These are phyloP conservation scores for Jamesozyma lodderae DNA, from an alignment of 805 yeast species.

Conservation along the genomic window DNA sequence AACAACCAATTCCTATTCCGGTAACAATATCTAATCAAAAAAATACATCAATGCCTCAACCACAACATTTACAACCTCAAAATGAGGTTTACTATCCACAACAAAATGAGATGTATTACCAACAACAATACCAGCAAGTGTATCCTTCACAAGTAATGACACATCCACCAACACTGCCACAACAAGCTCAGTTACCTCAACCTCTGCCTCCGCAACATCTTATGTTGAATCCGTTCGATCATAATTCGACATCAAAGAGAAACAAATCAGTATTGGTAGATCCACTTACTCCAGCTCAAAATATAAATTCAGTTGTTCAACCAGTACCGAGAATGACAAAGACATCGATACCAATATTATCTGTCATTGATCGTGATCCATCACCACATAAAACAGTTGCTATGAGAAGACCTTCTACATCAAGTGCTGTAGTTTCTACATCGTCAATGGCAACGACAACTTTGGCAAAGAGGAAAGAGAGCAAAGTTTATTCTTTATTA, in stretches of 20 bases:
- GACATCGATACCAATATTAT: neutral
- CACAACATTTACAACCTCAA: neutral
- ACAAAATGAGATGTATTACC: no score
- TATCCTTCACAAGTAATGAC: no score
- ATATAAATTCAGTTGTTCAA: neutral
- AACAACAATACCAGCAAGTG: no score
- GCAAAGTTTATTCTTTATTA: slow-evolving; percentile 17
- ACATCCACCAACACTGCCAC: slow-evolving; percentile 36
- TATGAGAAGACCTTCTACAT: neutral
- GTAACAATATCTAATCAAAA: neutral
- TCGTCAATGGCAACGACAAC: slow-evolving; percentile 7
- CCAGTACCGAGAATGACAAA: neutral
- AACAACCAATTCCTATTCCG: neutral
- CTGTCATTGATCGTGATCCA: neutral
- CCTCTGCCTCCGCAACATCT: no score
- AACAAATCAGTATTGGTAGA: slow-evolving; percentile 19
- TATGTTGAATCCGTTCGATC: slow-evolving; percentile 22
- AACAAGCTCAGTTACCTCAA: slow-evolving; percentile 20
- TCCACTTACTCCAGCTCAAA: slow-evolving; percentile 9
- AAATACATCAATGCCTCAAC: neutral
- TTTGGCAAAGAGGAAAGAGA: slow-evolving; percentile 6
- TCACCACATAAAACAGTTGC: neutral
- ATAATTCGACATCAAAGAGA: slow-evolving; percentile 8
- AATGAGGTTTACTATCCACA: no score
- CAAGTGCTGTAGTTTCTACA: neutral